Base-by-base conservation (phyloP, 345 rosid genomes). In the Lepidium sativum region DNA sequence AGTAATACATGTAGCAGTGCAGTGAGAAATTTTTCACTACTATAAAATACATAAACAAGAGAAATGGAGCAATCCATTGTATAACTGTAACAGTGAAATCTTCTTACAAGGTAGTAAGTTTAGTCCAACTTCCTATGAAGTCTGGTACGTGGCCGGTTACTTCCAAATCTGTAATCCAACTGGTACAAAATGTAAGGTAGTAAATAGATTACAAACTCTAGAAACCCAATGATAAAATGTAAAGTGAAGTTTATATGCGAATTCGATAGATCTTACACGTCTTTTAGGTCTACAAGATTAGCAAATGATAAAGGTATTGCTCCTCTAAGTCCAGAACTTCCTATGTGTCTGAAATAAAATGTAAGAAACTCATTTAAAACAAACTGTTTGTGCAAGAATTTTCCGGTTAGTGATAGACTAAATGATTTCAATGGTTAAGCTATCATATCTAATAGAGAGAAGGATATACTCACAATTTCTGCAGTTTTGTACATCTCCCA, bases 311-410 rank as follows among this genome's bases (percentile, higher is more conserved):
- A 70, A 70, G 94, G 94, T 66, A 84, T 78, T 32, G 23, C 69
- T 13, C 94, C 89, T 65, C 79, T 73, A 52, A 84, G 74, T 64
- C 89, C 87, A 67, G 86, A 73, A 47, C 94, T 86, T 34, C 56
- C 74, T 6, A 79, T 50, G 65, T 80, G 78, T 14, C 89, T 86
- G 83, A 20, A 69, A 69, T 9, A 54, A 6, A 1, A 64, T 11
- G 3, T 8, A 20, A 2, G 21, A 20, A 20, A 20, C 2, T 20
- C 21, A 2, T 1, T 20, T 1, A 20, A 20, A 20, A 20, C 1
- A 20, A 20, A 20, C 21, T 2, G 48, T 37, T 37, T 20, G 21
- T 2, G 21, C 21, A 20, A 20, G 21, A 20, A 20, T 20, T 20
- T 20, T 20, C 21, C 2, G n/a, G 61, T 52, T 11, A 6, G 45